A percentile compares a stretch with the other conserved stretches of the same genome.
Evolutionary conservation across 78 protist genomes (phyloP).

Genomic region (Dictyostelium intermedium): DNA sequence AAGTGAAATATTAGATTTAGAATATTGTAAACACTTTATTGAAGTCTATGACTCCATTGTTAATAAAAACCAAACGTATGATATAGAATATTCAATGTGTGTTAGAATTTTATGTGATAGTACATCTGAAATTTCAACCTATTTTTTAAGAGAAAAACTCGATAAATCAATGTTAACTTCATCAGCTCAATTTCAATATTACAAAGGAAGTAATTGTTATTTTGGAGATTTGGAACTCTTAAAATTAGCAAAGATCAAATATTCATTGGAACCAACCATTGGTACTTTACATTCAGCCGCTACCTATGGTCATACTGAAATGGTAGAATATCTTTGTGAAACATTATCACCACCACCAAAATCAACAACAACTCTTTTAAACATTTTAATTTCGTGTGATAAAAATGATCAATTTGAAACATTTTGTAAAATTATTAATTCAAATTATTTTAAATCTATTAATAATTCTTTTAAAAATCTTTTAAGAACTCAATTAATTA

Average conservation of each 20-base stretch:
- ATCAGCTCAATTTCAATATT: too few relatives aligned
- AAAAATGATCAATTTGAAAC: background rate
- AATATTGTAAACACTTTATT: background rate
- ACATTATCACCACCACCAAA: background rate
- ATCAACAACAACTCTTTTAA: background rate
- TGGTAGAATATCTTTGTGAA: background rate
- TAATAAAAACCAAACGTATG: too few relatives aligned
- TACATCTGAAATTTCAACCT: background rate
- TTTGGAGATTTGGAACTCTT: background rate
- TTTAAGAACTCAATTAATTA: too few relatives aligned
- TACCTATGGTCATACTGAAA: background rate
- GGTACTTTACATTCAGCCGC: background rate
- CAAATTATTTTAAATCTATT: background rate
- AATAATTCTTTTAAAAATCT: too few relatives aligned
- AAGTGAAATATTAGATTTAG: background rate
- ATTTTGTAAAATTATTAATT: background rate
- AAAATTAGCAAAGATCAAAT: background rate
- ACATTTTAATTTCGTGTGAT: background rate
- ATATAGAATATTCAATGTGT: background rate
- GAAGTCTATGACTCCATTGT: background rate
- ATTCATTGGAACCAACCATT: background rate
- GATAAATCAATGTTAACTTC: too few relatives aligned
- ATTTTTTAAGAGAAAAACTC: background rate
- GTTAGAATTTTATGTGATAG: background rate
- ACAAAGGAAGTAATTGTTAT: background rate